A percentile compares a stretch with the other conserved stretches of the same genome.
Evolutionary conservation across 306 rosid genomes (phyloP).

Genomic region (Pterocarpus macrocarpus): DNA sequence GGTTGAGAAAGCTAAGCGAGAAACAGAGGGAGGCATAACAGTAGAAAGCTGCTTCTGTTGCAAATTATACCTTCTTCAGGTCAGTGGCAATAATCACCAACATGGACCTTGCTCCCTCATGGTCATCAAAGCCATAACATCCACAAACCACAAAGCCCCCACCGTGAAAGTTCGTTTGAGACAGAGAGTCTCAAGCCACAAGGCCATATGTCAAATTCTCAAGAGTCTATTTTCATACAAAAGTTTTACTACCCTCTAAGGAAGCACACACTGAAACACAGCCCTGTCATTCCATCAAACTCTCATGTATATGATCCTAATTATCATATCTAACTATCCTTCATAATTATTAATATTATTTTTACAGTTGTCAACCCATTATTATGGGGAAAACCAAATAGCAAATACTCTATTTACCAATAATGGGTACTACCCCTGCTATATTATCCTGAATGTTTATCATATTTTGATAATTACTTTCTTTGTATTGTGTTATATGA

Average conservation of each 20-base stretch:
- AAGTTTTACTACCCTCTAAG: not conserved
- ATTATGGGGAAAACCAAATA: not conserved
- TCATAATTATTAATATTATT: too few relatives aligned
- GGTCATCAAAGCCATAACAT: too few relatives aligned
- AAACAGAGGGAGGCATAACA: too few relatives aligned
- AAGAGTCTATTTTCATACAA: not conserved
- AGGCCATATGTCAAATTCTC: not conserved
- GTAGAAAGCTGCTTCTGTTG: too few relatives aligned
- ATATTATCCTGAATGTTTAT: not conserved
- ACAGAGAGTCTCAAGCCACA: not conserved
- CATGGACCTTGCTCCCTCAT: too few relatives aligned
- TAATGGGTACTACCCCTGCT: not conserved
- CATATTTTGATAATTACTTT: slow-evolving; percentile 1
- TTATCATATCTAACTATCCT: not conserved
- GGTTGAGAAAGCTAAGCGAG: too few relatives aligned
- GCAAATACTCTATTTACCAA: not conserved
- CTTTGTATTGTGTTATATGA: not conserved
- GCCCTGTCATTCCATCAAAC: slow-evolving; percentile 10
- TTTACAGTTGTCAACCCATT: not conserved
- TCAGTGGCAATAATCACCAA: too few relatives aligned
- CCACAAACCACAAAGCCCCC: too few relatives aligned
- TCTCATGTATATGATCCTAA: not conserved
- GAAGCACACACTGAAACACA: not conserved
- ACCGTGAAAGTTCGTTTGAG: too few relatives aligned
- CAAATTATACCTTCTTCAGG: too few relatives aligned